Evolutionary conservation across 1,284 basidiomycete genomes (phyloP).

Genomic region (Malassezia restricta): DNA sequence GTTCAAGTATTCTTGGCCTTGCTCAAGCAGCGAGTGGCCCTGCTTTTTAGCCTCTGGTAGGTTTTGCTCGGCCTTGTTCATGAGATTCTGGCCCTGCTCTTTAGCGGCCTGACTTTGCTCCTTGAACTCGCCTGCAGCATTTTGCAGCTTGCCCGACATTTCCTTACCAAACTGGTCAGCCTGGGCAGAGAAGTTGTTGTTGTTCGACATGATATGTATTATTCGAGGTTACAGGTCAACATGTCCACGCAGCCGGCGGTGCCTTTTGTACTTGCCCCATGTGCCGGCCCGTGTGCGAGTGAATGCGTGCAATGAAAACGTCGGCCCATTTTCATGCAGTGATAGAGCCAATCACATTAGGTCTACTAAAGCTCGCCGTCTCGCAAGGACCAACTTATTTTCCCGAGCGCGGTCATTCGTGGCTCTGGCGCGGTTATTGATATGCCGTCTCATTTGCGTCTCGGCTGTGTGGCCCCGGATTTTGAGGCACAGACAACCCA

Average conservation of each 20-base stretch:
- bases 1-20: conserved; percentile 2
- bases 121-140: not conserved
- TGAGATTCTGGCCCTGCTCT: not conserved
- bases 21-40: not conserved
- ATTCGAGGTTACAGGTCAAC: no score
- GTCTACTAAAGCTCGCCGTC: no score
- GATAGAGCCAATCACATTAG: no score
- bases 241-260: no score
- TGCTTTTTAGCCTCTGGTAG: conserved; percentile 1
- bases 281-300: not conserved
- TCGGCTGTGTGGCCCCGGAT: conserved; percentile 42
- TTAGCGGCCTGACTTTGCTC: not conserved
- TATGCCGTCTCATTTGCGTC: conserved; percentile 33
- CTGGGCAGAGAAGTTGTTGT: not conserved
- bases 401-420: not conserved
- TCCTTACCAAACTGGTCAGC: not conserved
- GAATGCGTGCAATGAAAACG: no score
- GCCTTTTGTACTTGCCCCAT: no score
- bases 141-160: not conserved
- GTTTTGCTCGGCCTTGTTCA: not conserved
- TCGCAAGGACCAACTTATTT: not conserved
- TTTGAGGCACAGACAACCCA: conserved; percentile 43
- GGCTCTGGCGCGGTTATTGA: no score
- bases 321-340: no score
- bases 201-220: not conserved